phyloP scores from a whole-genome alignment of 202 grass and related monocot species.

The Carex arenaria region DNA sequence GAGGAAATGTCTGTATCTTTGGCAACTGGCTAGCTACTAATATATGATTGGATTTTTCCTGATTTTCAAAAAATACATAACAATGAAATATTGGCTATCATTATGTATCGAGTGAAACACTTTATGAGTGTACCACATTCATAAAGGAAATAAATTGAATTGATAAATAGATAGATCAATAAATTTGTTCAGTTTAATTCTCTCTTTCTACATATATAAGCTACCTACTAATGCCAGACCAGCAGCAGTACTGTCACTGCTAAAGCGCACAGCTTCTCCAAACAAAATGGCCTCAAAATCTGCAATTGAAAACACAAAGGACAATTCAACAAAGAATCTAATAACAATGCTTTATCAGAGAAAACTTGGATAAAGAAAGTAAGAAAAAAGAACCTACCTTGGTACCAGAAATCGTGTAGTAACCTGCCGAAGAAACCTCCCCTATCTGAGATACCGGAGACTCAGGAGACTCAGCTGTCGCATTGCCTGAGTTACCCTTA shows the following conservation, averaged over 20 bases:
- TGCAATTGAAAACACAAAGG: constrained; percentile 12
- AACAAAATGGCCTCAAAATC: constrained; percentile 13
- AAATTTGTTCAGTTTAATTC: background rate
- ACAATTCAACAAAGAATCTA: background rate
- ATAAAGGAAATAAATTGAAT: constrained; percentile 7
- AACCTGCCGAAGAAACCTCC: constrained; percentile 32
- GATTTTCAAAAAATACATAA: background rate
- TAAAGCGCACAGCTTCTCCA: constrained; percentile 6
- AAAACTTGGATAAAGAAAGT: background rate
- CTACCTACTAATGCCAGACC: background rate
- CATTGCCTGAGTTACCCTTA: constrained; percentile 31
- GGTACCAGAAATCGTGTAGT: constrained; percentile 42
- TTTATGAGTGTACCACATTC: background rate
- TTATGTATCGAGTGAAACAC: background rate
- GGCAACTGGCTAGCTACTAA: background rate
- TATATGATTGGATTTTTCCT: background rate
- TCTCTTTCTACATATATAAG: constrained; percentile 10
- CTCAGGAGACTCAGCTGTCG: constrained; percentile 40
- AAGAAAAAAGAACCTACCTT: background rate
- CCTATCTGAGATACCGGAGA: constrained; percentile 31
- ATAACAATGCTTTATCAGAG: background rate
- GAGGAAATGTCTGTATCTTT: background rate
- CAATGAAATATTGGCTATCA: background rate
- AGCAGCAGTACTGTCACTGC: background rate
- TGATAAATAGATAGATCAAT: constrained; percentile 19